Evolutionary conservation across 1,139 yeast species (phyloP), one percentile per base, ranked within the genome.

Genomic region (Yamadazyma sp.): DNA sequence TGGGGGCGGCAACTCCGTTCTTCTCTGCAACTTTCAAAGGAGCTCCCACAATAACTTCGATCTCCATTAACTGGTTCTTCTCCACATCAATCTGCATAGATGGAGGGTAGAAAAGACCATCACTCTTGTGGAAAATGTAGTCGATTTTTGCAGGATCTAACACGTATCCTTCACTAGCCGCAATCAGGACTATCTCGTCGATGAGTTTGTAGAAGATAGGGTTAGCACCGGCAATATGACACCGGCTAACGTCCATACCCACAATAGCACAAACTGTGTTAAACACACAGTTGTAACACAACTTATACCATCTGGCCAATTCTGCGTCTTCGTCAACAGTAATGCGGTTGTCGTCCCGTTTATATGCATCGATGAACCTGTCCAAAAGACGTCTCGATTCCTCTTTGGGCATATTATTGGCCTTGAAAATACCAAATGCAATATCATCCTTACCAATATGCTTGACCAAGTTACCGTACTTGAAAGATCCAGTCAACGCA

Each of bases 61-160:
- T 62, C 58, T 86, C 95, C 53, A 84, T 72, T 41, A 81, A 80
- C 51, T 83, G 84, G 15, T 80, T 79, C 58, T 83, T 82, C 42
- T 85, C 73, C 22, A 74, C 67, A 56, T 85, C 95, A 11, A 85
- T 80, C 47, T 79, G 72, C 89, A 83, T 84, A 14, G 89, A 82
- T 1, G 92, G 92, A 28, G 73, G 62, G 54, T 81, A 83, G 63
- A 78, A 80, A 23, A 70, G 61, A 3, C 86, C 86, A 48, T 80
- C 85, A 42, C 83, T 85, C 30, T 78, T 67, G 50, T 73, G 75
- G 37, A 78, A 59, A 71, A 78, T 78, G 42, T 52, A 58, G 15
- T 77, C 73, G 40, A 73, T 69, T 31, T 65, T 59, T 4, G 59
- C 64, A 26, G 61, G 69, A 9, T 76, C 76, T 31, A 82, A 52